A percentile compares a stretch with the other conserved stretches of the same genome.
phyloP scores from a whole-genome alignment of 371 early-diverging fungal species.

The Catenaria anguillulae region DNA sequence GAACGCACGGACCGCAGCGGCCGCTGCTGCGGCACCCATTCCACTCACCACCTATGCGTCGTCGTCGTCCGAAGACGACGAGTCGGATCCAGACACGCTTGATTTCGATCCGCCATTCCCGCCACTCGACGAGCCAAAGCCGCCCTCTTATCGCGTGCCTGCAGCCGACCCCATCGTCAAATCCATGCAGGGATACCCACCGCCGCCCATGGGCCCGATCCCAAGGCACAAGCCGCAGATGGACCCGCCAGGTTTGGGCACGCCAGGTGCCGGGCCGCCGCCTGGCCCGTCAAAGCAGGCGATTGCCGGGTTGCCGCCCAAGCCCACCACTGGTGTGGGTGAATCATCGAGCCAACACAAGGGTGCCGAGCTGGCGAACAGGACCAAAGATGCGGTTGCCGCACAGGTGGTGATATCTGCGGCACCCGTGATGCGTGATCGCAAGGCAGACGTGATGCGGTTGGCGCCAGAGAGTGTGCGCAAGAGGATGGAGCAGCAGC shows the following conservation, averaged over 20 bases:
- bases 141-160: not conserved
- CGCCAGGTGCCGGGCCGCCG: not conserved
- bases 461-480: not conserved
- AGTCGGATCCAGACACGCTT: too few species aligned
- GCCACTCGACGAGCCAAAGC: not conserved
- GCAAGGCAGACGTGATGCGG: not conserved
- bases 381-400: too few species aligned
- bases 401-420: not conserved
- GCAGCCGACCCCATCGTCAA: not conserved
- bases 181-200: not conserved
- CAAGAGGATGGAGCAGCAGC: not conserved
- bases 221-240: not conserved
- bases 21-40: too few species aligned
- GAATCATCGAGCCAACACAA: too few species aligned
- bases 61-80: not conserved
- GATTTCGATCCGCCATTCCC: not conserved
- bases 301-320: too few species aligned
- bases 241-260: not conserved
- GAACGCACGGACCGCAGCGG: too few species aligned
- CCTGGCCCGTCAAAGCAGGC: too few species aligned
- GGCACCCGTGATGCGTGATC: not conserved
- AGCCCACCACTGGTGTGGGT: too few species aligned
- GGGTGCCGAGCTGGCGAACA: too few species aligned
- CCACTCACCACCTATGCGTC: not conserved
- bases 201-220: not conserved